Conservation (phyloP, 768 basidiomycete genomes). For the Mycena belliarum region DNA sequence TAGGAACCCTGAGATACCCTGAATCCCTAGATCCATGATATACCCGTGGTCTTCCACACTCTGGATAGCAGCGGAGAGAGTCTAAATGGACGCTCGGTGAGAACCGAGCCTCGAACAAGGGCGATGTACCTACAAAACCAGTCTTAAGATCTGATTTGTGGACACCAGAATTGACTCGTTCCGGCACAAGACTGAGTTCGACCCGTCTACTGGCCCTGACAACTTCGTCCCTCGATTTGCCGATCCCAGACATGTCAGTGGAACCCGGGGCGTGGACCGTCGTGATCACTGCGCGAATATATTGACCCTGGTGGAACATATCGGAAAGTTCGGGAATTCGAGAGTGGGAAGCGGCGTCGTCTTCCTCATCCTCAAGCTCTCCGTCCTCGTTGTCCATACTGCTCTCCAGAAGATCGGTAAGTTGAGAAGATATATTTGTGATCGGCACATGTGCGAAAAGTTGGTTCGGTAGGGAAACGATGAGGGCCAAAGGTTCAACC, state of each 20-base stretch:
- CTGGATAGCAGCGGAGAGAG: conserved; percentile 72
- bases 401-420: conserved; percentile 71
- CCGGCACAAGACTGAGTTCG: conserved; percentile 83
- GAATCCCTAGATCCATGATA: conserved; percentile 80
- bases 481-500: conserved; percentile 84
- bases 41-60: conserved; percentile 96
- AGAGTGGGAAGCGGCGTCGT: conserved; percentile 40
- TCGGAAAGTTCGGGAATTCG: conserved; percentile 68
- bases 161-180: conserved; percentile 81
- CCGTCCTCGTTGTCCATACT: conserved; percentile 51
- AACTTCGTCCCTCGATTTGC: conserved; percentile 67
- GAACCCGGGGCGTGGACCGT: conserved; percentile 68
- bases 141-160: conserved; percentile 72
- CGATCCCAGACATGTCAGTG: conserved; percentile 55
- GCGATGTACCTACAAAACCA: conserved; percentile 65
- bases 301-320: conserved; percentile 85
- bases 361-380: conserved; percentile 50
- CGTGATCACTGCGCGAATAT: conserved; percentile 76
- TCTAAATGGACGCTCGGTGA: conserved; percentile 43
- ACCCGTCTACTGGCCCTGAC: conserved; percentile 73
- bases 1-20: conserved; percentile 82
- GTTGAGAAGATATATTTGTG: conserved; percentile 82
- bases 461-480: conserved; percentile 95
- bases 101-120: neutral
- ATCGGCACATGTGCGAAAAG: conserved; percentile 93